phyloP scores from a whole-genome alignment of 352 stramenopile genomes.

The Phytophthora agathidicida region DNA sequence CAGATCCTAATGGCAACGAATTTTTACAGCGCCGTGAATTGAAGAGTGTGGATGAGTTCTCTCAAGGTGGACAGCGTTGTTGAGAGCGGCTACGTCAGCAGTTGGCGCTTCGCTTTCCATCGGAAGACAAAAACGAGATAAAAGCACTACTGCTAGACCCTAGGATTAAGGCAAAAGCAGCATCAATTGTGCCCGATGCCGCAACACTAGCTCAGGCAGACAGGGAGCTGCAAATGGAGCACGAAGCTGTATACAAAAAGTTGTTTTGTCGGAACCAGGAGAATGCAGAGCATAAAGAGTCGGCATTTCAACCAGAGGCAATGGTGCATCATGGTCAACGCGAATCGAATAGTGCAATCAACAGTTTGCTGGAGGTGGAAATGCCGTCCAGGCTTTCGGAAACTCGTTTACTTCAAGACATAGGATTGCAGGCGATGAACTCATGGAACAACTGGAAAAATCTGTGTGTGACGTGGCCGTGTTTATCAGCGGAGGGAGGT shows the following conservation, averaged over 20 bases:
- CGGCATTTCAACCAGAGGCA: not conserved
- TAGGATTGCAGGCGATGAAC: not conserved
- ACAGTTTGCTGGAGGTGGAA: not conserved
- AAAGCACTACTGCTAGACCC: constrained; percentile 6
- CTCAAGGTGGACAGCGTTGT: not conserved
- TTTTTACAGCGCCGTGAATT: not conserved
- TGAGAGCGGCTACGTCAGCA: not conserved
- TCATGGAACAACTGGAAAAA: constrained; percentile 1
- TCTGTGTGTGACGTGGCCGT: not conserved
- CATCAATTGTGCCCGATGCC: not conserved
- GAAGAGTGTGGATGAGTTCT: not conserved
- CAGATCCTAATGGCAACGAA: not conserved
- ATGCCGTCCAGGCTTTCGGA: not conserved
- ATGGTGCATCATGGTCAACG: no score
- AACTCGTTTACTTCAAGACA: not conserved
- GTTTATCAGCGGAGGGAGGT: not conserved
- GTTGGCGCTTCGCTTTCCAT: not conserved
- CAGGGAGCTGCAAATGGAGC: not conserved
- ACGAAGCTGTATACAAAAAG: not conserved
- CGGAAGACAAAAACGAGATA: not conserved
- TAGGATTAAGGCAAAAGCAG: constrained; percentile 5
- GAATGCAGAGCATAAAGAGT: not conserved
- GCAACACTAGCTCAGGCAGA: not conserved
- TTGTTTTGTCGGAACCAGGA: not conserved
- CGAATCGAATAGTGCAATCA: no score